Conservation (phyloP, 306 rosid species). For the Arachis hypogaea region DNA sequence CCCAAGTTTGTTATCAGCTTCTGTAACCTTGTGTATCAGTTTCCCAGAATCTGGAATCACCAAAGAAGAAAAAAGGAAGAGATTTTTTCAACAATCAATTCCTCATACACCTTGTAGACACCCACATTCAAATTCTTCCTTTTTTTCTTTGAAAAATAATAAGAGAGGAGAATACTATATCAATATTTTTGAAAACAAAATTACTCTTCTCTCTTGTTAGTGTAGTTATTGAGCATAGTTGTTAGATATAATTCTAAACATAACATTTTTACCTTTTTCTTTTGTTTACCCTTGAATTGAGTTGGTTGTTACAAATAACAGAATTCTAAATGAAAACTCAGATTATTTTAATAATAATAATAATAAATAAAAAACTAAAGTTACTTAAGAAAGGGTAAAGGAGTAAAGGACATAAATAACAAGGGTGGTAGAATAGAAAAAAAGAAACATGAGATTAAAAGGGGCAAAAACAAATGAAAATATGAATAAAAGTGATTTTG, state of each 20-base stretch:
- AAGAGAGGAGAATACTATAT: no score
- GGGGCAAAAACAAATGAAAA: neutral
- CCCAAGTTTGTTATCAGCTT: slow-evolving; percentile 62
- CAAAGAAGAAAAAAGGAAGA: neutral
- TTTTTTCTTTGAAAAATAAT: no score
- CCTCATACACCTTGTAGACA: no score
- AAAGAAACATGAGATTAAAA: neutral
- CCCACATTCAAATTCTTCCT: no score
- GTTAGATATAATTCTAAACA: neutral
- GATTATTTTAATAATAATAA: no score
- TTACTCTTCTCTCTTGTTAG: no score
- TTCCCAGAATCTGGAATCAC: slow-evolving; percentile 47
- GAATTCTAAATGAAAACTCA: no score
- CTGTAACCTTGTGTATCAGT: slow-evolving; percentile 50
- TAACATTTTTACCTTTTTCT: neutral
- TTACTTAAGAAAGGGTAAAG: neutral
- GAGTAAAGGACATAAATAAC: neutral
- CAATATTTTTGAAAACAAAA: no score
- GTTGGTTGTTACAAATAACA: no score
- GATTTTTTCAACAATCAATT: no score
- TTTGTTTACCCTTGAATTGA: no score
- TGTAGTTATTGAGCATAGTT: no score
- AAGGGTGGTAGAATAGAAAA: neutral
- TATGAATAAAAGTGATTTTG: neutral
- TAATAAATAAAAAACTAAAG: neutral